phyloP scores from a whole-genome alignment of 208 protist genomes.

The Trypanosomatidae sp. region DNA sequence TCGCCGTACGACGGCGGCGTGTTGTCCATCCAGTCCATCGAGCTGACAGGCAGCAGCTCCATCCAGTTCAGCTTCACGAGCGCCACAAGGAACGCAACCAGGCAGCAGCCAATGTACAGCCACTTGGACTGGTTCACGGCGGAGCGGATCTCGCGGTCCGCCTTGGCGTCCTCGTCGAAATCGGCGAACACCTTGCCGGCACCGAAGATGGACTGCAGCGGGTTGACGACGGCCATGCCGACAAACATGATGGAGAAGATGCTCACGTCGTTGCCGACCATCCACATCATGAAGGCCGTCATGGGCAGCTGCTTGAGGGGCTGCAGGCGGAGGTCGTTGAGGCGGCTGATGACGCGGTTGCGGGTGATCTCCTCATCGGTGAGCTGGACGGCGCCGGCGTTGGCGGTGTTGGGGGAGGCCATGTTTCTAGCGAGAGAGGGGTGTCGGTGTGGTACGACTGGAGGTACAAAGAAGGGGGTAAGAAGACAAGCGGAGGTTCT shows the following conservation, averaged over 20 bases:
- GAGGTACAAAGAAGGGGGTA: no score
- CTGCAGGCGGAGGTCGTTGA: constrained; percentile 70
- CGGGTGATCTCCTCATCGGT: constrained; percentile 62
- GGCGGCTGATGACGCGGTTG: constrained; percentile 43
- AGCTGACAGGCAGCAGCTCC: constrained; percentile 75
- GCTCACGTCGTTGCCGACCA: constrained; percentile 87
- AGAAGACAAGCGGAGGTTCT: no score
- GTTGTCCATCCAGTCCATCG: constrained; percentile 82
- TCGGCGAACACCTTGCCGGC: constrained; percentile 52
- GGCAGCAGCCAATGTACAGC: constrained; percentile 78
- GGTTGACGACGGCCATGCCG: constrained; percentile 82
- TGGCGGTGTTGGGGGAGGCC: constrained; percentile 7
- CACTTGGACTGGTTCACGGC: constrained; percentile 58
- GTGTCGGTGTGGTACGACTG: no score
- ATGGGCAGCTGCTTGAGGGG: constrained; percentile 85
- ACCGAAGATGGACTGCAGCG: constrained; percentile 61
- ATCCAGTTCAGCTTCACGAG: constrained; percentile 87
- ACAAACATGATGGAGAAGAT: constrained; percentile 92
- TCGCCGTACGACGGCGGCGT: constrained; percentile 64
- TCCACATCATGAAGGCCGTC: constrained; percentile 88
- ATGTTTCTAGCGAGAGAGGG: constrained; percentile 1
- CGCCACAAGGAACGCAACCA: constrained; percentile 69
- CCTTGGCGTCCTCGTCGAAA: constrained; percentile 68
- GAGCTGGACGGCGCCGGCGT: constrained; percentile 16
- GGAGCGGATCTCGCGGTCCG: constrained; percentile 55